Evolutionary conservation across 2,329 filamentous ascomycete species (phyloP).

Genomic region (Rachicladosporium sp.): DNA sequence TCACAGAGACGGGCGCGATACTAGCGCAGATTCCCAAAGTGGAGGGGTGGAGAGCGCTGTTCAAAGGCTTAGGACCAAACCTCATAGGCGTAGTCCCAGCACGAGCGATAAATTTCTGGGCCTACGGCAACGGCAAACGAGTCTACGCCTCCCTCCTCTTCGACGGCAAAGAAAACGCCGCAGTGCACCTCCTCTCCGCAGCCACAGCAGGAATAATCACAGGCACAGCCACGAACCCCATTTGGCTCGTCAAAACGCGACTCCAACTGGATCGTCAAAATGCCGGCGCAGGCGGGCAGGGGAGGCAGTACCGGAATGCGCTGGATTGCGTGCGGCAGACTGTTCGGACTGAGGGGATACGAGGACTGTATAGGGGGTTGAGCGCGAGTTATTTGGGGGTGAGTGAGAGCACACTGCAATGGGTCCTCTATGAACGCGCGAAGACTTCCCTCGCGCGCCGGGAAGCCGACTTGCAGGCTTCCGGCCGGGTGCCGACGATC

Average conservation of each 20-base stretch:
- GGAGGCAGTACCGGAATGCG: conserved; percentile 72
- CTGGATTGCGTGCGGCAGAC: conserved; percentile 79
- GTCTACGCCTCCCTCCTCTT: conserved; percentile 66
- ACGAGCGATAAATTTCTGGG: conserved; percentile 83
- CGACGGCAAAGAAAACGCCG: conserved; percentile 54
- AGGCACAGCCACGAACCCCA: conserved; percentile 84
- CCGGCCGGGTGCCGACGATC: conserved; percentile 49
- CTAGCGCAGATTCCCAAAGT: conserved; percentile 64
- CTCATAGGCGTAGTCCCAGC: conserved; percentile 81
- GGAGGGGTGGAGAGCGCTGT: conserved; percentile 77
- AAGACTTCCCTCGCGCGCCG: conserved; percentile 60
- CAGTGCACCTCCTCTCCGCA: conserved; percentile 67
- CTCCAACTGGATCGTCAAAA: conserved; percentile 83
- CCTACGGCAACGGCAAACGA: conserved; percentile 84
- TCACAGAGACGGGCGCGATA: conserved; percentile 77
- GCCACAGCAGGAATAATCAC: conserved; percentile 71
- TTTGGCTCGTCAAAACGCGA: conserved; percentile 92
- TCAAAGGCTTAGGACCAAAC: conserved; percentile 87
- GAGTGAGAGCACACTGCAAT: conserved; percentile 80
- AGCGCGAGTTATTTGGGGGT: conserved; percentile 87
- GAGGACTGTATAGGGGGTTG: conserved; percentile 78
- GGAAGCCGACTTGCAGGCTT: conserved; percentile 43
- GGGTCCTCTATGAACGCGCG: conserved; percentile 88
- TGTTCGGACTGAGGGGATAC: conserved; percentile 64
- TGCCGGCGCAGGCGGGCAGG: conserved; percentile 42